Conservation (phyloP, 345 rosid species). For the Pistacia vera region DNA sequence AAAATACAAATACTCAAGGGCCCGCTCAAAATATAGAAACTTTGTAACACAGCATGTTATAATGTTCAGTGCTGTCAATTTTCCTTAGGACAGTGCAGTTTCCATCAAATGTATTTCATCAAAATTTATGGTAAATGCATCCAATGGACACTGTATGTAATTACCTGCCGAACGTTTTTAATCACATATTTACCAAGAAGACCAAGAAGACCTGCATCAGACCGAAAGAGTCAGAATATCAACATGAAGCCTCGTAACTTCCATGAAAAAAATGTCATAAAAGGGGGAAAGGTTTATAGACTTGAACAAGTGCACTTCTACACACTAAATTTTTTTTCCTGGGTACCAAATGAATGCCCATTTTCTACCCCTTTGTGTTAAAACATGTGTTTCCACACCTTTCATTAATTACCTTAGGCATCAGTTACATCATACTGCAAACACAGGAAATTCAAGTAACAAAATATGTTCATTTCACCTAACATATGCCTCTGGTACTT, state of each 20-base stretch:
- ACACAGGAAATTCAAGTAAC: too few species aligned
- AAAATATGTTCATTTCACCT: too few species aligned
- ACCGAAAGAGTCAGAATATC: not conserved
- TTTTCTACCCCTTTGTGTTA: not conserved
- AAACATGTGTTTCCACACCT: not conserved
- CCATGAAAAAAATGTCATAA: not conserved
- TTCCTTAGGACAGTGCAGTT: not conserved
- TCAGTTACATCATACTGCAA: not conserved
- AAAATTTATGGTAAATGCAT: not conserved
- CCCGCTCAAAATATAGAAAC: not conserved
- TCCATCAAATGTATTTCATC: not conserved
- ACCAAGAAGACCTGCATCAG: slow-evolving; percentile 44
- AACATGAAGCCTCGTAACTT: not conserved
- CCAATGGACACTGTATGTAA: not conserved
- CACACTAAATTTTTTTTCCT: not conserved
- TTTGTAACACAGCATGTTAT: not conserved
- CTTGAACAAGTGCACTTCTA: not conserved
- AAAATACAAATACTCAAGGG: not conserved
- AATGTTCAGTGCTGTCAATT: not conserved
- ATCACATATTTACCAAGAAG: slow-evolving; percentile 46
- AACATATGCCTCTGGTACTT: not conserved
- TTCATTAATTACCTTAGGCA: not conserved
- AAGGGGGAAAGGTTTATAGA: not conserved
- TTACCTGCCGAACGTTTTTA: slow-evolving; percentile 72
- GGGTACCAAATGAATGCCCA: not conserved